Base-by-base conservation (phyloP, 257 asterid species). In the Jasminum sambac region DNA sequence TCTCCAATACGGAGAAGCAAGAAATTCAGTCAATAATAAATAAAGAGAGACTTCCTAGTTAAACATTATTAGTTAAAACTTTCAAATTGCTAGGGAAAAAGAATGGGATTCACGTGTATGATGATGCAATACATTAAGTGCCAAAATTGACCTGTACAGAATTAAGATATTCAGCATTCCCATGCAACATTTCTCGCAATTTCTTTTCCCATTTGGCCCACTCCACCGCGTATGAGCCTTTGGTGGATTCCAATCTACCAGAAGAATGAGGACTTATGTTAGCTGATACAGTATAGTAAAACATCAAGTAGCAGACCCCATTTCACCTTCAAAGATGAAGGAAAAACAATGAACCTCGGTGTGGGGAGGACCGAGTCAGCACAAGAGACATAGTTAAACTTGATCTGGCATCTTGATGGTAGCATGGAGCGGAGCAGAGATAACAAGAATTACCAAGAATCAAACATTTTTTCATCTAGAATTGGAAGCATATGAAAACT, bases 181-280 rank as follows among this genome's bases (percentile, higher is more conserved):
- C 81, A 68, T 71, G 71, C 63, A 94, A 59, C 25, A 82, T 74
- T 72, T 80, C 87, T 5, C 99, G 93, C 78, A 94, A 69, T 63
- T 81, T 77, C 78, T 79, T 86, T 88, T 94, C 99, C 99, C 99
- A 94, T 70, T 86, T 84, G 37, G 82, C 78, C 99, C 99, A 91
- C 79, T 88, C 96, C 61, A 63, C 67, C 8, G 81, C 87, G 70
- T 85, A 91, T 62, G 90, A 68, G 76, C 97, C 99, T 86, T 94
- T 94, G 58, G 83, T 74, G 36, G 99, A 82, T 70, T 91, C 99
- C 86, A 80, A 46, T 76, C 99, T 94, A 82, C 68, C 71, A 78
- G 72, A 74, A 76, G 43, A 50, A 48, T 3, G 23, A 55, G 14
- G 16, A 55, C 62, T 55, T 11, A 21, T 19, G 62, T 21, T 13